Evolutionary conservation across 192 early-diverging fungal genomes (phyloP).

Genomic region (Coemansia sp.): DNA sequence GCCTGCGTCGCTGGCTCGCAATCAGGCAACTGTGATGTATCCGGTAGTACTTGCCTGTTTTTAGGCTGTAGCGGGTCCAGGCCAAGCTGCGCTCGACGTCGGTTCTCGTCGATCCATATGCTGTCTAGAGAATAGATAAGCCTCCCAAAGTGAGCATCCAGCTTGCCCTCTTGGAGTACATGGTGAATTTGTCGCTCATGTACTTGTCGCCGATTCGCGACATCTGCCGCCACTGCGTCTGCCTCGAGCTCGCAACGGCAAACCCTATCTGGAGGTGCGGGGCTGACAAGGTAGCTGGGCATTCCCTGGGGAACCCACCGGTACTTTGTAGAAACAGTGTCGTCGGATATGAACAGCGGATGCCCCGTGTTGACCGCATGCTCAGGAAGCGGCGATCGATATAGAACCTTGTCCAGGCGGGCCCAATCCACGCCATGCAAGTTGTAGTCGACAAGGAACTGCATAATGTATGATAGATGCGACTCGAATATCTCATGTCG

Average conservation of each 20-base stretch:
- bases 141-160: conserved; percentile 28
- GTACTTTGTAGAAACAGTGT: conserved; percentile 5
- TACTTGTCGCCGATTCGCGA: conserved; percentile 63
- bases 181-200: conserved; percentile 59
- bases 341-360: conserved; percentile 7
- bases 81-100: conserved; percentile 39
- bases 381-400: conserved; percentile 32
- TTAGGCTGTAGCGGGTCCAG: conserved; percentile 21
- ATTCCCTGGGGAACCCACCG: conserved; percentile 42
- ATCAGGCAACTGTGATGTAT: background rate
- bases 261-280: conserved; percentile 46
- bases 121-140: conserved; percentile 63
- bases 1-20: background rate
- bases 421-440: conserved; percentile 87
- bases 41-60: conserved; percentile 12
- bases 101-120: conserved; percentile 67
- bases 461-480: conserved; percentile 79
- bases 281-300: conserved; percentile 40
- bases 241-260: conserved; percentile 78
- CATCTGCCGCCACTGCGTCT: conserved; percentile 63
- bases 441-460: conserved; percentile 87
- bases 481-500: conserved; percentile 75
- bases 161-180: conserved; percentile 35
- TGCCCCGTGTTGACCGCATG: background rate
- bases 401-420: conserved; percentile 53